A percentile compares a stretch with the other conserved stretches of the same genome.
Evolutionary conservation across 1,139 yeast species (phyloP).

Genomic region (Yamadazyma sp.): DNA sequence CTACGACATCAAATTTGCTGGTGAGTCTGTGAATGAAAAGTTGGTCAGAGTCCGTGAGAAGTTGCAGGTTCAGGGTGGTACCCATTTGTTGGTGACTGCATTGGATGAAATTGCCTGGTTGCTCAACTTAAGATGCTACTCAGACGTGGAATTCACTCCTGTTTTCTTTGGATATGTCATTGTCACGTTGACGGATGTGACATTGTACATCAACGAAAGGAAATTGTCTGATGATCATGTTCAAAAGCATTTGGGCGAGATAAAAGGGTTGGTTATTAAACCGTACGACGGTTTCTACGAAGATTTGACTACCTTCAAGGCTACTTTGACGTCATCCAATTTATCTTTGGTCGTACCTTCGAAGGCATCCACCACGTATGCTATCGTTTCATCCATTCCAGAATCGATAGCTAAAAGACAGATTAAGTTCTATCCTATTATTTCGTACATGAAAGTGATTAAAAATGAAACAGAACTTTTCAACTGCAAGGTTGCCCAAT

Average conservation of each 20-base stretch:
- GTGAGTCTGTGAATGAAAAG: slow-evolving; percentile 40
- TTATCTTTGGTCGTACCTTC: slow-evolving; percentile 32
- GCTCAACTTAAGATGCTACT: slow-evolving; percentile 47
- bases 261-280: slow-evolving; percentile 30
- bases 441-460: slow-evolving; percentile 35
- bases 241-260: slow-evolving; percentile 20
- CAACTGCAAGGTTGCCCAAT: slow-evolving; percentile 43
- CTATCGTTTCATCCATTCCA: slow-evolving; percentile 32
- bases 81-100: slow-evolving; percentile 40
- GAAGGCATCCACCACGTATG: slow-evolving; percentile 32
- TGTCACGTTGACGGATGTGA: slow-evolving; percentile 28
- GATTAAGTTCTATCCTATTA: slow-evolving; percentile 30
- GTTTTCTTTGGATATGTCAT: slow-evolving; percentile 51
- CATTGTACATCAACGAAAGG: slow-evolving; percentile 36
- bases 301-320: slow-evolving; percentile 26
- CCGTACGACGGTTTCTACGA: slow-evolving; percentile 30
- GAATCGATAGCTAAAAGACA: slow-evolving; percentile 26
- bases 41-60: slow-evolving; percentile 26
- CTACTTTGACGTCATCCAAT: slow-evolving; percentile 19
- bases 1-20: slow-evolving; percentile 42
- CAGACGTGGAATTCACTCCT: slow-evolving; percentile 48
- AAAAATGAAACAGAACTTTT: slow-evolving; percentile 40
- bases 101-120: slow-evolving; percentile 60
- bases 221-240: slow-evolving; percentile 28
- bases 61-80: slow-evolving; percentile 21